These are phyloP conservation scores for Suillus luteus DNA, from an alignment of 768 basidiomycete species.

Conservation along the genomic window DNA sequence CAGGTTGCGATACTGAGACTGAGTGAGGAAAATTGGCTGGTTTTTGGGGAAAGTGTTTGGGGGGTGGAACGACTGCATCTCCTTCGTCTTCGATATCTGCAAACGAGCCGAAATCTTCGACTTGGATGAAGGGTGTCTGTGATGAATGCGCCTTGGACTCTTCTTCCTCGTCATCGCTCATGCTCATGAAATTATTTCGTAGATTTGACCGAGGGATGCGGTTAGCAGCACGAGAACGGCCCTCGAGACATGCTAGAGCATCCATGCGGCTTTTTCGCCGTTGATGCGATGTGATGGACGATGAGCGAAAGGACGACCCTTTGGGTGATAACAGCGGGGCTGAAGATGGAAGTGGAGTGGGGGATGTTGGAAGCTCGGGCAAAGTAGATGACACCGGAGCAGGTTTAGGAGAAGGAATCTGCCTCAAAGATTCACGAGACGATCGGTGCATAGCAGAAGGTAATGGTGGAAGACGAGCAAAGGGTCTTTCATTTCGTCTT, in stretches of 20 bases:
- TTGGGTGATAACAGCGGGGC: conserved; percentile 20
- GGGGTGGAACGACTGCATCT: conserved; percentile 25
- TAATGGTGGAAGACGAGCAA: conserved; percentile 14
- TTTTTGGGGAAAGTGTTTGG: conserved; percentile 15
- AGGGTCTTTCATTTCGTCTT: conserved; percentile 31
- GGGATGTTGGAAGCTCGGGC: conserved; percentile 36
- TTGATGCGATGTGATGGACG: conserved; percentile 47
- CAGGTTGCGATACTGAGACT: conserved; percentile 16
- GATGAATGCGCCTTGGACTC: conserved; percentile 21
- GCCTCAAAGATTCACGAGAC: conserved; percentile 46
- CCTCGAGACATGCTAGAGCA: conserved; percentile 68
- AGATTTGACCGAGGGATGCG: conserved; percentile 22
- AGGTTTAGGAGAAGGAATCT: conserved; percentile 62
- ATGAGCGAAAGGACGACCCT: conserved; percentile 26
- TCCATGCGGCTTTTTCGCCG: conserved; percentile 53
- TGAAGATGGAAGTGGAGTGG: conserved; percentile 11
- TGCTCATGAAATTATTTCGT: conserved; percentile 62
- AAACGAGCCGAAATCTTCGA: conserved; percentile 27
- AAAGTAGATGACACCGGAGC: conserved; percentile 50
- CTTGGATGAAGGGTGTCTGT: conserved; percentile 17
- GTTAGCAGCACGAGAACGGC: conserved; percentile 37
- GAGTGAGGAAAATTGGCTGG: conserved; percentile 17
- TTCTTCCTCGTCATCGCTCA: conserved; percentile 65
- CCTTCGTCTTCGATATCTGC: conserved; percentile 37
- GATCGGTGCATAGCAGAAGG: conserved; percentile 30